Conservation (phyloP, 805 yeast genomes). For the Candida ascalaphidarum region DNA sequence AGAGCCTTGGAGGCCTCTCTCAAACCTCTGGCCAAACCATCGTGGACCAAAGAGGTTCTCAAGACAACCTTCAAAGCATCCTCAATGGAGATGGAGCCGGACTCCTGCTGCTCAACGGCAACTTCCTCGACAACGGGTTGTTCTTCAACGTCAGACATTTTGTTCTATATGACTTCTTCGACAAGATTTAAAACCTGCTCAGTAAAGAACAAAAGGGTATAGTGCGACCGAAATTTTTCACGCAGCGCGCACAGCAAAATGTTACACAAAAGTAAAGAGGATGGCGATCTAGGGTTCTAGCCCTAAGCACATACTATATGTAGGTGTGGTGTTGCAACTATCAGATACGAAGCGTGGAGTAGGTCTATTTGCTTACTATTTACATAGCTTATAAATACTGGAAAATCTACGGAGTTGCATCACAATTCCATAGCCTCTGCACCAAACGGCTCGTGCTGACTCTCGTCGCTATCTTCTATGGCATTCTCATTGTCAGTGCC, state of each 20-base stretch:
- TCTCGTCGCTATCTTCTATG: slow-evolving; percentile 12
- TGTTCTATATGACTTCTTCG: slow-evolving; percentile 60
- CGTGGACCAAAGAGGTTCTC: slow-evolving; percentile 96
- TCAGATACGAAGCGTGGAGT: too few relatives aligned
- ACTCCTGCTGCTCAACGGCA: slow-evolving; percentile 77
- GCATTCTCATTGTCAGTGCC: slow-evolving; percentile 12
- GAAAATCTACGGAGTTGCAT: slow-evolving; percentile 1
- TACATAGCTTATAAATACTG: too few relatives aligned
- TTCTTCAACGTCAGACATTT: slow-evolving; percentile 92
- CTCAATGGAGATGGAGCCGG: slow-evolving; percentile 91
- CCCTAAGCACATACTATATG: too few relatives aligned
- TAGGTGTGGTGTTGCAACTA: too few relatives aligned
- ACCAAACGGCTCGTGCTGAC: slow-evolving; percentile 34
- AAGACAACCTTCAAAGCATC: slow-evolving; percentile 97
- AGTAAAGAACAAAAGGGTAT: slow-evolving; percentile 9
- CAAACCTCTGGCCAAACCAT: slow-evolving; percentile 99
- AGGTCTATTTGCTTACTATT: too few relatives aligned
- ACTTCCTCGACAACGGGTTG: slow-evolving; percentile 74
- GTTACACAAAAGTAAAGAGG: too few relatives aligned
- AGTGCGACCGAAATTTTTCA: neutral
- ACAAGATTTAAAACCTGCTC: slow-evolving; percentile 38
- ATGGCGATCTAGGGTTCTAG: too few relatives aligned
- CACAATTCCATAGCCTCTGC: slow-evolving; percentile 36
- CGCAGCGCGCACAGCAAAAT: slow-evolving; percentile 1
- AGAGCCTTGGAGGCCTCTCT: slow-evolving; percentile 99